A percentile compares a stretch with the other conserved stretches of the same genome.
Evolutionary conservation across 306 rosid genomes (phyloP).

Genomic region (Cercis canadensis): DNA sequence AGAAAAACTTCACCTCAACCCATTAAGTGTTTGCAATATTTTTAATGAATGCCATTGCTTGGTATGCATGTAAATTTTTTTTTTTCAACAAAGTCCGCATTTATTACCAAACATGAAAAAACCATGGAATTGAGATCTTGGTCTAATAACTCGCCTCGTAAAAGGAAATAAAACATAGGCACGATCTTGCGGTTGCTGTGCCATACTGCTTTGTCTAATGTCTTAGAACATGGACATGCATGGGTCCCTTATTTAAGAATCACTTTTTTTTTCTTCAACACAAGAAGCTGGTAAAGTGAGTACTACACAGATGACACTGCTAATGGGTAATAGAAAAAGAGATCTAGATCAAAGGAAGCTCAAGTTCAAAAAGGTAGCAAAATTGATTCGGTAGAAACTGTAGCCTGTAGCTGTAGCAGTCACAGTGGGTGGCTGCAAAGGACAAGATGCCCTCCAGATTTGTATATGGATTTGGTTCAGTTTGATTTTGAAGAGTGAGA

Average conservation of each 20-base stretch:
- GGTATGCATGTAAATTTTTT: no score
- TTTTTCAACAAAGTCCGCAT: background rate
- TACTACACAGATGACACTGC: background rate
- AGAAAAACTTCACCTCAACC: no score
- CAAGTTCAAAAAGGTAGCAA: slow-evolving; percentile 6
- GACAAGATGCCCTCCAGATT: slow-evolving; percentile 2
- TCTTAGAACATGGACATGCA: background rate
- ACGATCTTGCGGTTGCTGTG: no score
- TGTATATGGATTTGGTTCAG: background rate
- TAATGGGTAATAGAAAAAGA: background rate
- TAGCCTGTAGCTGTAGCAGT: background rate
- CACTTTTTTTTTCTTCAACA: background rate
- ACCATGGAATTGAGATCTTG: slow-evolving; percentile 19
- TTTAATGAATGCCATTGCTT: no score
- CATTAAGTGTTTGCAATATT: no score
- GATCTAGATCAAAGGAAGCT: background rate
- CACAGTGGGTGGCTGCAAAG: background rate
- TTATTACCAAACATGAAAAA: background rate
- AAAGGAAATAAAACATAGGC: no score
- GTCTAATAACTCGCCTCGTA: no score
- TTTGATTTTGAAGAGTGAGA: background rate
- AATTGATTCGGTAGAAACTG: background rate
- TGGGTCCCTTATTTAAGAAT: background rate
- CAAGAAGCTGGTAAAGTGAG: background rate
- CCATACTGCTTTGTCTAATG: slow-evolving; percentile 30